These are phyloP conservation scores for Xylaria polymorpha DNA, from an alignment of 2,329 filamentous ascomycete species.

Conservation along the genomic window DNA sequence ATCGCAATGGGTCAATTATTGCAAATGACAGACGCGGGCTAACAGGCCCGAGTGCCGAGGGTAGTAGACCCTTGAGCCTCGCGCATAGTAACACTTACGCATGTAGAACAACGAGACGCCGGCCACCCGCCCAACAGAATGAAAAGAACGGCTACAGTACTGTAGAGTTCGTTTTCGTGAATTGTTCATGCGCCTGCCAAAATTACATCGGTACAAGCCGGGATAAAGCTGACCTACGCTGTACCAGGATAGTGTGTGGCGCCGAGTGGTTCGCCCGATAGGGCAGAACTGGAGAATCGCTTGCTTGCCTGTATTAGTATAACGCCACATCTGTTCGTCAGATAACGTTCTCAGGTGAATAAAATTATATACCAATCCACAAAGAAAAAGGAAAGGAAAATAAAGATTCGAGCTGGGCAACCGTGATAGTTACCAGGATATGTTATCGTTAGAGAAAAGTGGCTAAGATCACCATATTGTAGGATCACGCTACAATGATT, in stretches of 20 bases:
- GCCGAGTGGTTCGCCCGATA: constrained; percentile 31
- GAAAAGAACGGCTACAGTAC: background rate
- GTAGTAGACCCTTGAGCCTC: background rate
- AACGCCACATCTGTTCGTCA: background rate
- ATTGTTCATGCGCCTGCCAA: background rate
- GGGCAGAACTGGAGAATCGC: constrained; percentile 28
- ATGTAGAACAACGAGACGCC: too few species aligned
- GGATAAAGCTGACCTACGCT: background rate
- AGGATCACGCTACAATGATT: background rate
- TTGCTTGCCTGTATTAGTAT: background rate
- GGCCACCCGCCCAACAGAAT: background rate
- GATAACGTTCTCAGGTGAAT: background rate
- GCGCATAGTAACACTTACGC: background rate
- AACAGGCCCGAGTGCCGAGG: background rate
- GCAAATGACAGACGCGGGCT: background rate
- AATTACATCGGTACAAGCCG: background rate
- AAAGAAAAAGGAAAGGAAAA: background rate
- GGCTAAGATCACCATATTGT: background rate
- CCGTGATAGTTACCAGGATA: background rate
- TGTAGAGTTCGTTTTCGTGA: background rate
- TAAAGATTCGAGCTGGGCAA: background rate
- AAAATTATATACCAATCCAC: background rate
- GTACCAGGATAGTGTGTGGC: constrained; percentile 20
- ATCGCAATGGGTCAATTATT: background rate
- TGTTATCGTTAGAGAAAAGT: background rate